Evolutionary conservation across 257 asterid species (phyloP).

Genomic region (Rubia yunnanensis): DNA sequence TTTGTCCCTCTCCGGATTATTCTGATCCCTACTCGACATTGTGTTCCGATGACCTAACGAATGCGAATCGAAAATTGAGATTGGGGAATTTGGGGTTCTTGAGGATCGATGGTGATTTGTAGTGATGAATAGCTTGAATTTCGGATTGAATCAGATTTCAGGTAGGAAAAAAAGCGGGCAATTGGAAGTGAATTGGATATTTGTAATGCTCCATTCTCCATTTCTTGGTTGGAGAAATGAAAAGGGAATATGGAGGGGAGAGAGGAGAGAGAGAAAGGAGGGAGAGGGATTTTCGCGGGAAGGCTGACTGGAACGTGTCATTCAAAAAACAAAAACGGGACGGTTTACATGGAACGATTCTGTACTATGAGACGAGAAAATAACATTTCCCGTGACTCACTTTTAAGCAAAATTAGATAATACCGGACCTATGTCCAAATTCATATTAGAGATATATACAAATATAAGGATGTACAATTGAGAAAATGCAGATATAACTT

Average conservation of each 20-base stretch:
- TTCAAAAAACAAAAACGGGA: conserved; percentile 20
- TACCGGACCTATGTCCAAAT: too few species aligned
- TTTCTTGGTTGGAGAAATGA: conserved; percentile 17
- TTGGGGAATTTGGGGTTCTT: background rate
- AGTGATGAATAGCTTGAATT: background rate
- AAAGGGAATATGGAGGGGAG: conserved; percentile 15
- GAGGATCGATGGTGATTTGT: too few species aligned
- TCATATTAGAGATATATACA: too few species aligned
- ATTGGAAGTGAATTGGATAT: background rate
- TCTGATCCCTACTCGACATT: conserved; percentile 22
- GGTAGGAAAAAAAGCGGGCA: background rate
- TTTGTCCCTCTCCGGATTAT: conserved; percentile 22
- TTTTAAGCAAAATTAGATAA: too few species aligned
- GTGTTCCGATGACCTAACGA: background rate
- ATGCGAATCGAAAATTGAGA: background rate
- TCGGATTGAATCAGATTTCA: background rate
- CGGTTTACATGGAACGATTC: conserved; percentile 19
- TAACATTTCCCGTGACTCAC: too few species aligned
- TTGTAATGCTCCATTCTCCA: background rate
- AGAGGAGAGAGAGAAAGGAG: conserved; percentile 6
- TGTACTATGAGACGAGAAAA: too few species aligned
- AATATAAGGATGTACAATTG: too few species aligned
- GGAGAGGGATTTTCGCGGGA: conserved; percentile 78
- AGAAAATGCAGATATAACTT: too few species aligned
- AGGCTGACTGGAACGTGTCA: conserved; percentile 29